A percentile compares a stretch with the other conserved stretches of the same genome.
Conservation (phyloP, 2,329 filamentous ascomycete genomes). For the Penicillium sp. region DNA sequence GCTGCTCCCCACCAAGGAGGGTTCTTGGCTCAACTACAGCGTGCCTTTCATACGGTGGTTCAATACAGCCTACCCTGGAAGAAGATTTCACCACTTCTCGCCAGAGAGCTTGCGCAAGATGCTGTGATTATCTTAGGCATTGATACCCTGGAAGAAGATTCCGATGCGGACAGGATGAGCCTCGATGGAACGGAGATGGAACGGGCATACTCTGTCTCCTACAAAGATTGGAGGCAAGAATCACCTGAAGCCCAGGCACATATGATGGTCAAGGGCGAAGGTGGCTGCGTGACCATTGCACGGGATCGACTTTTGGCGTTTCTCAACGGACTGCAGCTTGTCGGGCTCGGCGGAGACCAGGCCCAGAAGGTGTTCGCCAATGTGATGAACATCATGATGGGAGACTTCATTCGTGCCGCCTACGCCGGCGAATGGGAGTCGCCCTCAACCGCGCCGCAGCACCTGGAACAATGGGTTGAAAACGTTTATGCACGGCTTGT, state of each 20-base stretch:
- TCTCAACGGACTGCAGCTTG: slow-evolving; percentile 49
- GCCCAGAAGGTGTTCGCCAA: slow-evolving; percentile 59
- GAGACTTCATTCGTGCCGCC: slow-evolving; percentile 56
- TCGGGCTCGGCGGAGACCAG: slow-evolving; percentile 56
- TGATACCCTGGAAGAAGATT: slow-evolving; percentile 30
- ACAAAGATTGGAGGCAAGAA: slow-evolving; percentile 39
- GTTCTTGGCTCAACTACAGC: slow-evolving; percentile 40
- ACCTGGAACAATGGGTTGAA: slow-evolving; percentile 57
- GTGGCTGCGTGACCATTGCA: slow-evolving; percentile 29
- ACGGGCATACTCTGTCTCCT: slow-evolving; percentile 37
- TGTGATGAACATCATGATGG: slow-evolving; percentile 59
- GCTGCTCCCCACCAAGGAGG: slow-evolving; percentile 28
- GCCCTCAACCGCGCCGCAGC: slow-evolving; percentile 48
- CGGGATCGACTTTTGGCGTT: slow-evolving; percentile 41
- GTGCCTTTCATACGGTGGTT: slow-evolving; percentile 49
- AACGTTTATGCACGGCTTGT: slow-evolving; percentile 55
- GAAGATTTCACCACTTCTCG: slow-evolving; percentile 45
- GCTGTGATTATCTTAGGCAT: slow-evolving; percentile 46
- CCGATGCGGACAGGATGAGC: slow-evolving; percentile 17
- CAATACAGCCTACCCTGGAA: slow-evolving; percentile 48
- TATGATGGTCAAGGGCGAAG: slow-evolving; percentile 38
- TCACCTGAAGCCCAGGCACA: slow-evolving; percentile 27
- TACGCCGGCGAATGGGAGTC: slow-evolving; percentile 59
- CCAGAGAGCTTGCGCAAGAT: slow-evolving; percentile 47
- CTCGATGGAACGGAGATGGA: slow-evolving; percentile 43